These are phyloP conservation scores for Fonsecaea monophora DNA, from an alignment of 2,329 filamentous ascomycete species.

Conservation along the genomic window DNA sequence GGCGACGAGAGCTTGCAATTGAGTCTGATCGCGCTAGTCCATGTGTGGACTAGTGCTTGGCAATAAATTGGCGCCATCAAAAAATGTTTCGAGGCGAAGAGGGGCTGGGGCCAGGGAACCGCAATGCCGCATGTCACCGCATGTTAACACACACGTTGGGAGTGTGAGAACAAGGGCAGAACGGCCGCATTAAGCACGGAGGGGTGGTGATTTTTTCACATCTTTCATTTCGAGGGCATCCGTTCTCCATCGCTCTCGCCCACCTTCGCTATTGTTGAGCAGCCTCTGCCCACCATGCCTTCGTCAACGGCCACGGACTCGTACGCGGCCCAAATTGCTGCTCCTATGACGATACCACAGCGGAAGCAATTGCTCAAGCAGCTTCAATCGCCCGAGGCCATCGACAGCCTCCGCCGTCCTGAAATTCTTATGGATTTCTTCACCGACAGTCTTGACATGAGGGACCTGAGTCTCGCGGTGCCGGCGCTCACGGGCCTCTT, in stretches of 20 bases:
- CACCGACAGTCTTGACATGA: constrained; percentile 88
- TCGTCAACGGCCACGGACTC: constrained; percentile 35
- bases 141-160: not conserved
- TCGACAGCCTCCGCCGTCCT: constrained; percentile 77
- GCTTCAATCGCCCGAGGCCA: constrained; percentile 41
- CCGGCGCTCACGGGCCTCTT: constrained; percentile 92
- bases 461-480: constrained; percentile 79
- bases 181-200: constrained; percentile 17
- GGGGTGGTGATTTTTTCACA: not conserved
- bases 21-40: constrained; percentile 25
- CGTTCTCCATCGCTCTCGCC: constrained; percentile 25
- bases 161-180: constrained; percentile 4
- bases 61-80: constrained; percentile 10
- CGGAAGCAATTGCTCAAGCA: constrained; percentile 75
- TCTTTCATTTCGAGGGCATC: constrained; percentile 22
- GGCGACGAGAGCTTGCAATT: constrained; percentile 9
- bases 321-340: constrained; percentile 33
- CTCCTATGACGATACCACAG: constrained; percentile 70
- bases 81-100: constrained; percentile 17
- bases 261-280: not conserved
- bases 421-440: constrained; percentile 95
- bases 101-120: not conserved
- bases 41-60: constrained; percentile 27
- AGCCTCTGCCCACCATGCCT: constrained; percentile 28
- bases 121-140: constrained; percentile 1